phyloP scores from a whole-genome alignment of 495 filamentous ascomycete genomes.

The Penicillium argentinense region DNA sequence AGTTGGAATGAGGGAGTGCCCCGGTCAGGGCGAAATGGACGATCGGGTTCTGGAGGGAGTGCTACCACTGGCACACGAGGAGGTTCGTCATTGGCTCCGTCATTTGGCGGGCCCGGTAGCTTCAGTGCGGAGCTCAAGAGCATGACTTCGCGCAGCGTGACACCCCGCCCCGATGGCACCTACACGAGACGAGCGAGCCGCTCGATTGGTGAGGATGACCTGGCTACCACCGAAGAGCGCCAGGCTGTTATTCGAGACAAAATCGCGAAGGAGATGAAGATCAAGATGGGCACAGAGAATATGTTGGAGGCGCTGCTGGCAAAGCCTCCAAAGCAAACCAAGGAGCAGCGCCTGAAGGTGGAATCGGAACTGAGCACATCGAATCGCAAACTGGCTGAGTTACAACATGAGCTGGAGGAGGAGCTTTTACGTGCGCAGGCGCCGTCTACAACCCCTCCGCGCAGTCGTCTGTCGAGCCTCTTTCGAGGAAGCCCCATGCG shows the following conservation, averaged over 20 bases:
- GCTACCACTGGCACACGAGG: constrained; percentile 62
- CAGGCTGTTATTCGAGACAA: constrained; percentile 72
- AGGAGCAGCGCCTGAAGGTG: constrained; percentile 81
- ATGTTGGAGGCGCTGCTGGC: constrained; percentile 87
- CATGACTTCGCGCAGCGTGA: constrained; percentile 65
- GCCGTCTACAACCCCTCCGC: constrained; percentile 63
- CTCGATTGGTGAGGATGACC: constrained; percentile 61
- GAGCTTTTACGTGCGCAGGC: constrained; percentile 60
- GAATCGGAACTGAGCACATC: constrained; percentile 89
- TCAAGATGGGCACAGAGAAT: constrained; percentile 96
- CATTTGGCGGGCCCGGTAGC: constrained; percentile 74
- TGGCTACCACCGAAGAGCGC: constrained; percentile 66
- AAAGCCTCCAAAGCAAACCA: constrained; percentile 96
- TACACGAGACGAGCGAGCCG: constrained; percentile 56
- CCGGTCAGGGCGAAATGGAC: constrained; percentile 40
- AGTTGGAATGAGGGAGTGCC: constrained; percentile 50
- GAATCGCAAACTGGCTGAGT: constrained; percentile 83
- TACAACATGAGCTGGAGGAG: constrained; percentile 78
- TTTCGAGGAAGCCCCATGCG: constrained; percentile 65
- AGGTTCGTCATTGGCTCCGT: constrained; percentile 58
- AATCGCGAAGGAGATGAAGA: constrained; percentile 93
- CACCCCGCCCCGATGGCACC: constrained; percentile 64
- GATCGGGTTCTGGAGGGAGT: constrained; percentile 61
- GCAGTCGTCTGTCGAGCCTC: constrained; percentile 66
- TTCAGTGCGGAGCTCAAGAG: constrained; percentile 90